phyloP scores from a whole-genome alignment of 1,284 basidiomycete genomes.

The Clitocybe nebularis region DNA sequence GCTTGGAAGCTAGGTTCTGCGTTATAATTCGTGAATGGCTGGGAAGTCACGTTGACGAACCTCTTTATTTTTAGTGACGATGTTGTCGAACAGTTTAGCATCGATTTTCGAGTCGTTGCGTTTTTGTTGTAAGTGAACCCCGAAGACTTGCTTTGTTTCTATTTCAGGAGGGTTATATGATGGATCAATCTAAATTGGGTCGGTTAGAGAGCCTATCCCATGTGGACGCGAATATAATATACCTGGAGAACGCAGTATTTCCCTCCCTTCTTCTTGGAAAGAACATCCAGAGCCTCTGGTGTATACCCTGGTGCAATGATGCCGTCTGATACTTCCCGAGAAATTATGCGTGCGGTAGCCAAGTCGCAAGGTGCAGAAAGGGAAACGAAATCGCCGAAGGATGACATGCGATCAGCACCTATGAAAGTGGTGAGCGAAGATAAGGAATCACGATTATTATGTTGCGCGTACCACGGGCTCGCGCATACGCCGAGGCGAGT shows the following conservation, averaged over 20 bases:
- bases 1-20: constrained; percentile 55
- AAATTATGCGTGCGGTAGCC: constrained; percentile 94
- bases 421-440: constrained; percentile 9
- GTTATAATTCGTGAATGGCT: background rate
- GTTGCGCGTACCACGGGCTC: constrained; percentile 74
- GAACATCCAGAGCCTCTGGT: constrained; percentile 83
- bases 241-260: constrained; percentile 98
- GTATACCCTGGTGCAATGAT: constrained; percentile 96
- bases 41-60: constrained; percentile 34
- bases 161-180: constrained; percentile 70
- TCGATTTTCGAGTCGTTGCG: constrained; percentile 93
- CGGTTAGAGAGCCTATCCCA: background rate
- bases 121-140: constrained; percentile 87
- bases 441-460: background rate
- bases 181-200: constrained; percentile 73
- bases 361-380: constrained; percentile 91
- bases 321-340: constrained; percentile 96
- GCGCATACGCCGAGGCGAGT: constrained; percentile 91
- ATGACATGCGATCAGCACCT: constrained; percentile 99
- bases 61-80: constrained; percentile 87
- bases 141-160: constrained; percentile 96
- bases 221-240: constrained; percentile 10
- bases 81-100: constrained; percentile 76
- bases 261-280: constrained; percentile 96
- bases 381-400: constrained; percentile 98